These are phyloP conservation scores for Lipomyces oligophaga DNA, from an alignment of 805 yeast genomes.

Conservation along the genomic window DNA sequence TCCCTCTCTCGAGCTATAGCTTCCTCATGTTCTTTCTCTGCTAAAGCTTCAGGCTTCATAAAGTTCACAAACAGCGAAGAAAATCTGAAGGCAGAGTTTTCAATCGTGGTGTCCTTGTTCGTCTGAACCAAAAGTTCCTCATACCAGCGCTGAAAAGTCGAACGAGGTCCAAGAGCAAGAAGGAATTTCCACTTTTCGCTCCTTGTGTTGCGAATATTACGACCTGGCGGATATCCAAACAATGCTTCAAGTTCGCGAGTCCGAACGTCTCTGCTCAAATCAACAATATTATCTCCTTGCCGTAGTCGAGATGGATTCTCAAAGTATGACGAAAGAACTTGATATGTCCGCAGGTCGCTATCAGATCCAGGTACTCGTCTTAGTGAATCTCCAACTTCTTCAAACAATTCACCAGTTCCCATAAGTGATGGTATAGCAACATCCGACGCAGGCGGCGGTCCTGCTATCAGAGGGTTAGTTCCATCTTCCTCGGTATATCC, in stretches of 20 bases:
- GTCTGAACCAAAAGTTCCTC: no score
- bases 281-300: no score
- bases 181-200: constrained; percentile 28
- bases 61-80: no score
- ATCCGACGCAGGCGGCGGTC: not conserved
- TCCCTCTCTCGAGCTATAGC: constrained; percentile 25
- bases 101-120: no score
- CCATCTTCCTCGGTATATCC: constrained; percentile 18
- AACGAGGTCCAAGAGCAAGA: constrained; percentile 31
- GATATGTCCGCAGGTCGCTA: constrained; percentile 13
- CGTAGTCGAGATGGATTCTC: no score
- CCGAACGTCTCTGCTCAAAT: no score
- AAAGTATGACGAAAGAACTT: no score
- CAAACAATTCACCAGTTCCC: constrained; percentile 2
- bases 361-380: constrained; percentile 1
- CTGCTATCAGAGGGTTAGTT: constrained; percentile 18
- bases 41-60: constrained; percentile 28
- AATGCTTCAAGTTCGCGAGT: constrained; percentile 19
- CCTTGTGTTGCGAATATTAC: constrained; percentile 8
- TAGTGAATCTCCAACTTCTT: not conserved
- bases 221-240: constrained; percentile 10
- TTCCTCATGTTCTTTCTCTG: constrained; percentile 32
- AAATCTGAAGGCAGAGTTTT: no score
- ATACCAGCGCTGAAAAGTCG: constrained; percentile 67
- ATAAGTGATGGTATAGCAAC: not conserved